phyloP scores from a whole-genome alignment of 2,329 filamentous ascomycete genomes.

The Cladosporium sp. region DNA sequence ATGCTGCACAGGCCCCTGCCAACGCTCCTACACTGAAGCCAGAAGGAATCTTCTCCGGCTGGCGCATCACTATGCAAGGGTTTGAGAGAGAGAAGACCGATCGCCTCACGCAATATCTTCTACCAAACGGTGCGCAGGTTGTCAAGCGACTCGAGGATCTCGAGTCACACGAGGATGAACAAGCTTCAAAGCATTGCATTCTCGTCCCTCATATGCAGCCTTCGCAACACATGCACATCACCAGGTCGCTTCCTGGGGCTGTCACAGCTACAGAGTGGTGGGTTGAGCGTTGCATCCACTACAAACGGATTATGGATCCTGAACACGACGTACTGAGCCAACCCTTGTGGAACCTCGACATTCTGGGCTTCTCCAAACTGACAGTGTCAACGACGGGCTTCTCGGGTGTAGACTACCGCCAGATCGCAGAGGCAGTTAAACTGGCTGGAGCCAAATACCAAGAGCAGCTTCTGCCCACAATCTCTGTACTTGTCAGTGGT shows the following conservation, averaged over 20 bases:
- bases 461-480: slow-evolving; percentile 65
- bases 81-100: slow-evolving; percentile 21
- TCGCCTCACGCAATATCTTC: slow-evolving; percentile 21
- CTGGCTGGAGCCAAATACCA: slow-evolving; percentile 72
- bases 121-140: slow-evolving; percentile 28
- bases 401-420: slow-evolving; percentile 75
- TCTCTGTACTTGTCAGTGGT: slow-evolving; percentile 70
- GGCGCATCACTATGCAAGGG: slow-evolving; percentile 25
- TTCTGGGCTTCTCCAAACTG: slow-evolving; percentile 61
- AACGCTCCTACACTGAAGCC: slow-evolving; percentile 1
- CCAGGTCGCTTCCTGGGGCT: slow-evolving; percentile 24
- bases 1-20: background rate
- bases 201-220: slow-evolving; percentile 32
- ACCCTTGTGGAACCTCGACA: slow-evolving; percentile 56
- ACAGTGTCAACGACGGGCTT: slow-evolving; percentile 66
- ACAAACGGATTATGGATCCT: slow-evolving; percentile 66
- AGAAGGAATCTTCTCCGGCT: slow-evolving; percentile 27
- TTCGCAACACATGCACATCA: slow-evolving; percentile 21
- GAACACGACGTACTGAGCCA: slow-evolving; percentile 66
- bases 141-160: slow-evolving; percentile 14
- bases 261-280: slow-evolving; percentile 80
- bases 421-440: slow-evolving; percentile 70
- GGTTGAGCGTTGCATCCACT: slow-evolving; percentile 80
- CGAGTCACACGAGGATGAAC: background rate
- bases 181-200: background rate